Percentiles rank a stretch among this genome's conserved stretches.
phyloP scores from a whole-genome alignment of 2,329 filamentous ascomycete genomes.

The Paraphoma sp. region DNA sequence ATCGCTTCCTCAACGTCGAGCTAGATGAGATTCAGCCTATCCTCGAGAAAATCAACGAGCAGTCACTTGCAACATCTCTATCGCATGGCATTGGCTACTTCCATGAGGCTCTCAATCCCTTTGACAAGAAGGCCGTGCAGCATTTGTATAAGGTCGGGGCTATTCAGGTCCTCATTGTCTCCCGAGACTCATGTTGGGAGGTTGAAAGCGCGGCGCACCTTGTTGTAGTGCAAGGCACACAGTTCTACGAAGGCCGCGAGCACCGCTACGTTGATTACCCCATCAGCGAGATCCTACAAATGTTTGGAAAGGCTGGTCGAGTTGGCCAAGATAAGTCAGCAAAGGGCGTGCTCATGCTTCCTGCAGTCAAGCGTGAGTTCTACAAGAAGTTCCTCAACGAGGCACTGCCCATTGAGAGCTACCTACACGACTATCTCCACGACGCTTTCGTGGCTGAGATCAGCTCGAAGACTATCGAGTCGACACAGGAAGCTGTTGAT shows the following conservation, averaged over 20 bases:
- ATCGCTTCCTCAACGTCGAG: constrained; percentile 88
- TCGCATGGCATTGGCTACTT: constrained; percentile 97
- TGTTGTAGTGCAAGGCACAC: constrained; percentile 95
- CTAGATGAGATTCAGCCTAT: constrained; percentile 82
- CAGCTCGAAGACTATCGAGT: constrained; percentile 93
- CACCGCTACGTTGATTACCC: constrained; percentile 98
- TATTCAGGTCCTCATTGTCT: constrained; percentile 82
- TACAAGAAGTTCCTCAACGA: constrained; percentile 99
- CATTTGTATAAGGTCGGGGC: constrained; percentile 89
- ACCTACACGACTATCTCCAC: constrained; percentile 87
- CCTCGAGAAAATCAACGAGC: constrained; percentile 83
- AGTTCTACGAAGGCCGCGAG: constrained; percentile 95
- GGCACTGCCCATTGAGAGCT: constrained; percentile 92
- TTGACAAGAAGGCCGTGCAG: constrained; percentile 92
- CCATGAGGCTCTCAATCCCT: constrained; percentile 87
- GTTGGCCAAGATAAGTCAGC: constrained; percentile 79
- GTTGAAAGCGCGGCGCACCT: constrained; percentile 86
- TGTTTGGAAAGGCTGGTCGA: constrained; percentile 93
- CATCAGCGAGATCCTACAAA: constrained; percentile 91
- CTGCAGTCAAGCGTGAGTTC: constrained; percentile 92
- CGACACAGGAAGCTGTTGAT: constrained; percentile 95
- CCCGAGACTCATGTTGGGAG: constrained; percentile 95
- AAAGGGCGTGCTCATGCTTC: constrained; percentile 95
- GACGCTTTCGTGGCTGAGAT: constrained; percentile 98
- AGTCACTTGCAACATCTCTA: constrained; percentile 84